A percentile compares a stretch with the other conserved stretches of the same genome.
Conservation (phyloP, 2,329 filamentous ascomycete genomes). For the Fusarium ambrosium region DNA sequence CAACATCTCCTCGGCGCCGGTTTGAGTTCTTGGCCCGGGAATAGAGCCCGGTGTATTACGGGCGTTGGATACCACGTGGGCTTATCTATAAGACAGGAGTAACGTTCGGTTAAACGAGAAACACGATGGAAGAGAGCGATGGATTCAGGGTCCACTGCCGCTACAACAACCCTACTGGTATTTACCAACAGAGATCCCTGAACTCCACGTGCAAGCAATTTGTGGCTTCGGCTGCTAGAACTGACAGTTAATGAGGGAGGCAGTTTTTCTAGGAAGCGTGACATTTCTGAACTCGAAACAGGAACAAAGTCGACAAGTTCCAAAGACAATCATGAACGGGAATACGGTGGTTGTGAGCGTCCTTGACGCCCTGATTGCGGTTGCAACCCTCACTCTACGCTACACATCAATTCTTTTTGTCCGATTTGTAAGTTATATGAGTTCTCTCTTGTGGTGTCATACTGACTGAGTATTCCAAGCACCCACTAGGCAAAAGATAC, state of each 20-base stretch:
- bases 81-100: not conserved
- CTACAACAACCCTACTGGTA: not conserved
- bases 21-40: not conserved
- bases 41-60: not conserved
- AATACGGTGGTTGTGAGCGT: not conserved
- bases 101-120: not conserved
- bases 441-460: not conserved
- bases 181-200: not conserved
- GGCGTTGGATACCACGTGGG: not conserved
- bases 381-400: not conserved
- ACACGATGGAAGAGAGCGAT: constrained; percentile 1
- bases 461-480: not conserved
- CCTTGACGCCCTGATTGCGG: not conserved
- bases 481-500: not conserved
- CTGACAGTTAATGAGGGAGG: not conserved
- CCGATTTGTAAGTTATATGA: not conserved
- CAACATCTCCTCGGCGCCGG: not conserved
- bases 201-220: not conserved
- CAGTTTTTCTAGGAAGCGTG: not conserved
- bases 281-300: not conserved
- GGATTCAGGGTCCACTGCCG: not conserved
- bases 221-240: not conserved
- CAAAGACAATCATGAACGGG: not conserved
- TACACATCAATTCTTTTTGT: not conserved
- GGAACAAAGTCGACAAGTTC: not conserved